Base-by-base conservation (phyloP, 2,329 filamentous ascomycete genomes). In the Xylaria arbuscula region DNA sequence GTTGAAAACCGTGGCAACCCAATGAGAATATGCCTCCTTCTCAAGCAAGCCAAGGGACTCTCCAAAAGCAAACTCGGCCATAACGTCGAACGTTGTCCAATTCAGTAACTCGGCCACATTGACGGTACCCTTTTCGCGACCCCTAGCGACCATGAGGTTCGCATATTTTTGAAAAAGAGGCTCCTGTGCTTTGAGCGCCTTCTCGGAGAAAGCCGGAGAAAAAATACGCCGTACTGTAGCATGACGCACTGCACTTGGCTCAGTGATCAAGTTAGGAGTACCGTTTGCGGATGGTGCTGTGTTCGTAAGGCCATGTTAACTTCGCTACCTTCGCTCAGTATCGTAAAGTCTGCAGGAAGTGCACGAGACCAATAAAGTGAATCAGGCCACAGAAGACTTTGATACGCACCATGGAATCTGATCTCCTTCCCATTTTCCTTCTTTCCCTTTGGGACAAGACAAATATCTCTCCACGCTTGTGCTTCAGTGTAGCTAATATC, bases 81-180 rank as follows among this genome's bases (percentile, higher is more conserved):
- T 74, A 17, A 72, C 66, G 28, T 74, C 72, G n/a, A 75, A 75
- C 0, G 72, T 71, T 4, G 70, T 66, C 24, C 68, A 72, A 34
- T 75, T 72, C 2, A 69, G 64, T 54, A 69, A 22, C 17, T 61
- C 56, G 7, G 65, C 58, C 56, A 72, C 69, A 17, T 70, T 66
- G 7, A 71, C 64, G 2, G 51, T 50, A 8, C 40, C 62, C 8
- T 54, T 51, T 47, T 68, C 7, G 11, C 62, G 47, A 11, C 64
- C 45, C 17, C 62, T 70, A 1, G 45, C 50, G 10, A 71, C 56
- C 67, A 72, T 63, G 2, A 68, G 17, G 38, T 71, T 24, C 10
- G 65, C 64, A 50, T 67, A 72, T n/a, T 71, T 57, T 11, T 62
- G 61, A 13, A 72, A 70, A 8, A 72, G 56, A 15, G 63, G 61